Evolutionary conservation across 129 eudicot genomes (phyloP).

Genomic region (Calendula officinalis): DNA sequence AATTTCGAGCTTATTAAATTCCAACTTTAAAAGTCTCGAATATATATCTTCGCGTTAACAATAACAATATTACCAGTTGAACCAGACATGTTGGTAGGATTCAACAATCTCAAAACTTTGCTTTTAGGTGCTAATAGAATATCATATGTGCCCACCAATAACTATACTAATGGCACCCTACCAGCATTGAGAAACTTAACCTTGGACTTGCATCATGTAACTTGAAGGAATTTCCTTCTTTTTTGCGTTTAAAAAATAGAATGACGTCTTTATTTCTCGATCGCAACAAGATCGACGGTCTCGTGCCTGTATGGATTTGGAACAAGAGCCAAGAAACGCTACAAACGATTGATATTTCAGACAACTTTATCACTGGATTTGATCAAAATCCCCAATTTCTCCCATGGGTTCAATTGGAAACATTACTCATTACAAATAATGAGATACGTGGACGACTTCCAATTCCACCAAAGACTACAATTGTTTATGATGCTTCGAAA

Average conservation of each 20-base stretch:
- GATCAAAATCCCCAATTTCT: conserved; percentile 5
- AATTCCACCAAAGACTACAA: conserved; percentile 7
- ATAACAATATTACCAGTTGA: conserved; percentile 14
- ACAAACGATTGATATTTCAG: not conserved
- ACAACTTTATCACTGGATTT: conserved; percentile 5
- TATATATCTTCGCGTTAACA: rapidly evolving
- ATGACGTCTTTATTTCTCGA: not conserved
- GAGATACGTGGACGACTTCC: not conserved
- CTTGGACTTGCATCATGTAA: conserved; percentile 6
- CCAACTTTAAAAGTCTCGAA: conserved; percentile 20
- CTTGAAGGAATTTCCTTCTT: conserved; percentile 15
- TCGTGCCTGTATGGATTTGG: conserved; percentile 9
- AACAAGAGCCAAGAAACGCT: not conserved
- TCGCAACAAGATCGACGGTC: conserved; percentile 10
- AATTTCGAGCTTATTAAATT: conserved; percentile 15
- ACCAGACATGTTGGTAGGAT: conserved; percentile 4
- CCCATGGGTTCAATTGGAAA: conserved; percentile 11
- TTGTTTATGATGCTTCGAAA: not conserved
- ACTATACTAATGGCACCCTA: conserved; percentile 5
- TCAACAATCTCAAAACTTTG: not conserved
- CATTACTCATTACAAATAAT: not conserved
- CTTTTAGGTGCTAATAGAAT: not conserved
- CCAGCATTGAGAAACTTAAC: not conserved
- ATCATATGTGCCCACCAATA: not conserved
- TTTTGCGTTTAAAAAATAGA: conserved; percentile 1